Evolutionary conservation across 2,329 filamentous ascomycete genomes (phyloP), one percentile per base, ranked within the genome.

Genomic region (Macrophomina pseudophaseolina): DNA sequence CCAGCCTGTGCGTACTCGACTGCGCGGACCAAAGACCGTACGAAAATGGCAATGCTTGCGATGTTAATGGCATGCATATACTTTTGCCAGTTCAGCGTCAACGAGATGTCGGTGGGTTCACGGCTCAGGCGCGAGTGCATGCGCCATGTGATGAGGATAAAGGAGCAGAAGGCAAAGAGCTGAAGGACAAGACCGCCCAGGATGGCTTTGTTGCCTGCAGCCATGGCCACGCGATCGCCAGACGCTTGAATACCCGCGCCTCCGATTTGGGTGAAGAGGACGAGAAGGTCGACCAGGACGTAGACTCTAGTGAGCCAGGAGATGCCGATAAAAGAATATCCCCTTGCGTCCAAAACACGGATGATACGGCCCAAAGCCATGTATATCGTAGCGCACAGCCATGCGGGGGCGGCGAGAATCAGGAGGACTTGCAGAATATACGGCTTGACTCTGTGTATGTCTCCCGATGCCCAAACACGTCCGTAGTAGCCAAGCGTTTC

Each of bases 401-500:
- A 76, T 1, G 81, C 79, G 5, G 82, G 82, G 1, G 77, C 80
- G 35, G 83, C 74, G 1, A 84, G 80, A 52, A 83, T 73, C 32
- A 84, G 74, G 58, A 83, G 70, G 42, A 74, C 74, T 67, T 83
- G 79, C 40, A 84, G 72, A 49, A 82, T 79, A 72, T 79, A 84
- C 1, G 79, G 35, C 35, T 38, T 38, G 35, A 38, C 35, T 38
- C 11, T 38, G 35, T 38, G 5, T 81, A 72, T 14, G 73, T 70
- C 80, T 82, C 82, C 70, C 82, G 82, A 49, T 81, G 76, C 18
- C 30, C 30, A 54, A 18, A 18, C 54, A 56, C 85, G 80, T 2
- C 80, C 82, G 14, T 83, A 71, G 68, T 86, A 87, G 12, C 84
- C 85, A 33, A 86, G 73, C 0, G 74, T 73, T 72, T 87, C 83